These are phyloP conservation scores for Backusella mclennaniae DNA, from an alignment of 192 early-diverging fungal genomes.

Conservation along the genomic window DNA sequence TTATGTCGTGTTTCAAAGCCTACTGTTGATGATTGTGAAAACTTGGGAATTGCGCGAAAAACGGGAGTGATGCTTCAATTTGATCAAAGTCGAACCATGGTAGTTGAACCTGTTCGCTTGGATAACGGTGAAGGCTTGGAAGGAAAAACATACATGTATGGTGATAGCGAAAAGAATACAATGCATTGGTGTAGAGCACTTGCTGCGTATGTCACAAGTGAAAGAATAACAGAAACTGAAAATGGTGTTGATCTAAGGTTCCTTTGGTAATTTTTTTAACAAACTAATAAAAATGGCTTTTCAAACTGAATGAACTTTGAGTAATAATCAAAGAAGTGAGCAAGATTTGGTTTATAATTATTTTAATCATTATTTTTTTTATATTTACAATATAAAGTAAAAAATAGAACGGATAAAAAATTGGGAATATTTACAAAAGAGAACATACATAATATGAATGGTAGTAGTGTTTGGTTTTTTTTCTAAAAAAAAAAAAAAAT, in stretches of 20 bases:
- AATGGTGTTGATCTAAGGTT: slow-evolving; percentile 10
- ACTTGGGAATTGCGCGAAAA: slow-evolving; percentile 8
- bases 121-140: neutral
- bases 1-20: slow-evolving; percentile 1
- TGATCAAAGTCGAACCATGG: neutral
- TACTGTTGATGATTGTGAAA: slow-evolving; percentile 14
- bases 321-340: neutral
- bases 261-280: slow-evolving; percentile 4
- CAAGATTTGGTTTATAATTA: neutral
- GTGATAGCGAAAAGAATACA: slow-evolving; percentile 8
- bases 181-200: slow-evolving; percentile 12
- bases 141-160: slow-evolving; percentile 9
- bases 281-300: neutral
- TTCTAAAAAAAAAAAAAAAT: neutral
- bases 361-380: slow-evolving; percentile 1
- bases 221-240: slow-evolving; percentile 2
- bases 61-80: slow-evolving; percentile 7
- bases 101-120: neutral
- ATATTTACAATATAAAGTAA: slow-evolving; percentile 2
- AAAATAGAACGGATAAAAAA: neutral
- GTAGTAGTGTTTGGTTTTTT: neutral
- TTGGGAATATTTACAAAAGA: neutral
- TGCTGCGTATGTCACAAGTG: neutral
- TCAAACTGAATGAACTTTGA: neutral
- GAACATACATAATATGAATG: neutral